Conservation (phyloP, 306 rosid species). For the Quillaja saponaria region DNA sequence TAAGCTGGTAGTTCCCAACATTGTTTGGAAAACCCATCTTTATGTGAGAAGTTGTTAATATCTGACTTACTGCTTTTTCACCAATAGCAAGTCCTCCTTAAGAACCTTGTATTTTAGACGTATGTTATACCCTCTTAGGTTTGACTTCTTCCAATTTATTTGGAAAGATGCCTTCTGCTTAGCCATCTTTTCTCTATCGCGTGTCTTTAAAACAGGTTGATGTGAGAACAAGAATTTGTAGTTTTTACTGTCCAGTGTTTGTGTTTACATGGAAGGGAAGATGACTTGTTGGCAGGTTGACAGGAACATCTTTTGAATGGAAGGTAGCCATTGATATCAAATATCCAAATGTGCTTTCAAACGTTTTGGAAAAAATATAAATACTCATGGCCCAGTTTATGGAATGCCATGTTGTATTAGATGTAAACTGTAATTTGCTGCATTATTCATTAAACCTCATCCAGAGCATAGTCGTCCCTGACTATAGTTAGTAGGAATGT, state of each 20-base stretch:
- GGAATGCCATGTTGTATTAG: not conserved
- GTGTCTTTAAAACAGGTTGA: not conserved
- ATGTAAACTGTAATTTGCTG: too few species aligned
- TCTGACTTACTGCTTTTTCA: not conserved
- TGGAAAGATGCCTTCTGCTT: not conserved
- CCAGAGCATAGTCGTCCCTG: too few species aligned
- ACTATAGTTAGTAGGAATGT: too few species aligned
- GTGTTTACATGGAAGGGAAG: conserved; percentile 13
- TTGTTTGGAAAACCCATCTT: conserved; percentile 53
- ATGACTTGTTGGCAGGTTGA: conserved; percentile 11
- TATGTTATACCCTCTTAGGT: not conserved
- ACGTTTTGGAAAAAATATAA: not conserved
- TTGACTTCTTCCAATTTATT: conserved; percentile 1
- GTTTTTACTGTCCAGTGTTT: too few species aligned
- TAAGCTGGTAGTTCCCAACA: conserved; percentile 61
- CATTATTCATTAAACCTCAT: too few species aligned
- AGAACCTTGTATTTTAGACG: not conserved
- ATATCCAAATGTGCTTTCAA: not conserved
- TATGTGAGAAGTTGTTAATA: not conserved
- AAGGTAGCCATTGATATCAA: conserved; percentile 12
- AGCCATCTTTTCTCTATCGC: not conserved
- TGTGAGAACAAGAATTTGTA: not conserved
- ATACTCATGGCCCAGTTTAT: not conserved
- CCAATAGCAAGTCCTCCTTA: not conserved
- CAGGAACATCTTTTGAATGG: conserved; percentile 37